phyloP scores from a whole-genome alignment of 2,329 filamentous ascomycete species.

The Fusarium sp. region DNA sequence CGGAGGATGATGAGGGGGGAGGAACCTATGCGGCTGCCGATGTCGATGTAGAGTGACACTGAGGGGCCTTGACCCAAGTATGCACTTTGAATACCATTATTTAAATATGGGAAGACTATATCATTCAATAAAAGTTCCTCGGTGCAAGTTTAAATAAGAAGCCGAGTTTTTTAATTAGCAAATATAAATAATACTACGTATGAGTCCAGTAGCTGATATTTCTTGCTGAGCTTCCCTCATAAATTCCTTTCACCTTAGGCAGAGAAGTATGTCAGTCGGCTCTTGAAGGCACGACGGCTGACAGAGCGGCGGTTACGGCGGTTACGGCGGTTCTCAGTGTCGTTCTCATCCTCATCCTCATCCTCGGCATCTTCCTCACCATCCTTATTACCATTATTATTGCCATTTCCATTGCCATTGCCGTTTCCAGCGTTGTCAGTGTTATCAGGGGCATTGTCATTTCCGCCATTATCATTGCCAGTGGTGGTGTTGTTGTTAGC shows the following conservation, averaged over 20 bases:
- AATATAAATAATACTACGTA: too few species aligned
- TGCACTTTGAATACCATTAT: too few species aligned
- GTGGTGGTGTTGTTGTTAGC: background rate
- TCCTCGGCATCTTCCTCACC: background rate
- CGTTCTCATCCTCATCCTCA: background rate
- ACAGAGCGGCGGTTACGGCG: constrained; percentile 12
- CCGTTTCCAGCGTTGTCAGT: background rate
- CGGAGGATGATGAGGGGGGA: background rate
- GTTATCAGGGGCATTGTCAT: background rate
- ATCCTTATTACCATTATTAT: background rate
- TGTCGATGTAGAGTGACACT: too few species aligned
- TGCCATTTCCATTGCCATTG: background rate
- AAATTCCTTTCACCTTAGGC: too few species aligned
- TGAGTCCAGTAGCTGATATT: too few species aligned
- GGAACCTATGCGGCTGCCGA: constrained; percentile 54
- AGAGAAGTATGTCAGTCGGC: background rate
- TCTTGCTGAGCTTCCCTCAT: too few species aligned
- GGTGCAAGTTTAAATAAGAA: too few species aligned
- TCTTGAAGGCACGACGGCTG: background rate
- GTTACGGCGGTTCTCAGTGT: background rate
- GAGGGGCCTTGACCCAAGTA: too few species aligned
- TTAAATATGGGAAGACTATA: too few species aligned
- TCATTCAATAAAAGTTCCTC: too few species aligned
- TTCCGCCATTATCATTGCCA: background rate
- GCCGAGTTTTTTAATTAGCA: too few species aligned